Evolutionary conservation across 257 asterid genomes (phyloP), one percentile per base, ranked within the genome.

Genomic region (Ligustrum vulgare): DNA sequence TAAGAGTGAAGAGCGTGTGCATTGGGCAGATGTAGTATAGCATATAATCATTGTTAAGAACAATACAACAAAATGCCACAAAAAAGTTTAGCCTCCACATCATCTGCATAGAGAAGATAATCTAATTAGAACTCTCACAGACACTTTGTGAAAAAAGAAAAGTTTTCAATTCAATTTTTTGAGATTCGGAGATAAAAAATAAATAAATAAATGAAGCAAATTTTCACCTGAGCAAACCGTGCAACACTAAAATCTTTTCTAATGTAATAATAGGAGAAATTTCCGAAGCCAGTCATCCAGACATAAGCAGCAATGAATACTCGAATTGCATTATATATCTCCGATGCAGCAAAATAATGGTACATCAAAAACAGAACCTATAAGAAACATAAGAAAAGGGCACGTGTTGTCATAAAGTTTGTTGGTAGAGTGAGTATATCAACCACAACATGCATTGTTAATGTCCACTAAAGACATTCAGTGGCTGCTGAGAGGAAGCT

Each of bases 51-150:
- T 51, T 51, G 22, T 18, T 51, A 51, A 51, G 25, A 16, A 51
- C 23, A n/a, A 51, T 51, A 51, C 62, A 51, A 4, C 62, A 51
- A n/a, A 51, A 51, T 80, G 92, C 91, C 76, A 94, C 99, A 66
- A 91, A 94, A 78, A 92, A 94, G 86, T 94, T 94, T 69, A 94
- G 94, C 92, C 98, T 89, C 99, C 99, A 94, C 99, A 94, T 94
- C 99, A 94, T 94, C 99, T 92, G 99, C 91, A 89, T 72, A 80
- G 70, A 76, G 64, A 80, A 78, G 69, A 79, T 23, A 78, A 60
- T 47, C 39, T 62, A 41, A 75, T 84, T 37, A 77, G 77, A 70
- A 35, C 37, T 54, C 69, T 67, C 67, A 45, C 36, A 74, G 45
- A 56, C 75, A 62, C 54, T 31, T 35, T 47, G 18, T 47, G 74